Conservation (phyloP, 2,329 filamentous ascomycete species). For the Beauveria asiatica region DNA sequence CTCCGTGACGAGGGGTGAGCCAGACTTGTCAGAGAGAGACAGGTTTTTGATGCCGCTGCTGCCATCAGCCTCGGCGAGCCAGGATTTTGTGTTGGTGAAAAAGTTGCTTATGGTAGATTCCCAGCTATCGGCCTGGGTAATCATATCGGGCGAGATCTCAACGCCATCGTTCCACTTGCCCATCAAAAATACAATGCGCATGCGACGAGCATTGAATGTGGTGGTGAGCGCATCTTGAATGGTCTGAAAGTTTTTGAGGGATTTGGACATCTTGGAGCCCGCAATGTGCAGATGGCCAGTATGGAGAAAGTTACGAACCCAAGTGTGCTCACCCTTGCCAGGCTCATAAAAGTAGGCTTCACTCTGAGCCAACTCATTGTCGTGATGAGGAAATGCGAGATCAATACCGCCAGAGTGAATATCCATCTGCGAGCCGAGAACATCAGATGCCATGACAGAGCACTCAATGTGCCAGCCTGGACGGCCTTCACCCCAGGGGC, state of each 20-base stretch:
- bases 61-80: slow-evolving; percentile 37
- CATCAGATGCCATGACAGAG: slow-evolving; percentile 86
- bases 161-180: slow-evolving; percentile 87
- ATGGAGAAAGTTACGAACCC: slow-evolving; percentile 94
- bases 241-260: slow-evolving; percentile 90
- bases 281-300: slow-evolving; percentile 84
- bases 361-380: slow-evolving; percentile 85
- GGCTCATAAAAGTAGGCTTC: slow-evolving; percentile 68
- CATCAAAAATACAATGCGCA: slow-evolving; percentile 81
- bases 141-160: slow-evolving; percentile 79
- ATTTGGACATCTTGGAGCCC: slow-evolving; percentile 94
- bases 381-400: slow-evolving; percentile 83
- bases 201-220: slow-evolving; percentile 65
- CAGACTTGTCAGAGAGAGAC: slow-evolving; percentile 24
- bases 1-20: slow-evolving; percentile 29
- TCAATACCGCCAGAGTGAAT: slow-evolving; percentile 92
- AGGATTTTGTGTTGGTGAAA: slow-evolving; percentile 48
- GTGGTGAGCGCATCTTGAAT: slow-evolving; percentile 71
- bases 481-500: slow-evolving; percentile 76
- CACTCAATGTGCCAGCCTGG: slow-evolving; percentile 98
- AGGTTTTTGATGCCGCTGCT: slow-evolving; percentile 28
- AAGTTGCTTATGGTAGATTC: slow-evolving; percentile 69
- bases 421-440: slow-evolving; percentile 79
- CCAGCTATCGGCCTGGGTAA: slow-evolving; percentile 66
- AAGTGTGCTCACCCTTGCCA: slow-evolving; percentile 52